A percentile compares a stretch with the other conserved stretches of the same genome.
phyloP scores from a whole-genome alignment of 2,329 filamentous ascomycete species.

The Alternaria viburni region DNA sequence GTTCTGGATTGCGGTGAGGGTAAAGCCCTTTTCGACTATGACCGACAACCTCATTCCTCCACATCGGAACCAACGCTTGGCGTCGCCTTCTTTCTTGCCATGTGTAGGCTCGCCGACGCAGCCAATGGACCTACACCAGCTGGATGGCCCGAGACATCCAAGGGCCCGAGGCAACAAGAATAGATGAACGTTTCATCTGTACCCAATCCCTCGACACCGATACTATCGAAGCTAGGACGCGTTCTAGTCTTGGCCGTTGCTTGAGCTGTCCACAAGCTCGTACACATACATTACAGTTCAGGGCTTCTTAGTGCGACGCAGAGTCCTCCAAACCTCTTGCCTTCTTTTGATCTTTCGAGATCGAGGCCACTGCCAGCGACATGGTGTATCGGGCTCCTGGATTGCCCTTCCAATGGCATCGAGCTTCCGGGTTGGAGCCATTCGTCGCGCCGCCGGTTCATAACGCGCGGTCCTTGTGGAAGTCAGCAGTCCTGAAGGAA shows the following conservation, averaged over 20 bases:
- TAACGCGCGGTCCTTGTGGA: neutral
- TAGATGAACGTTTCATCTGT: neutral
- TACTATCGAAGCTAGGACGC: neutral
- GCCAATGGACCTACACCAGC: neutral
- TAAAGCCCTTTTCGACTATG: too few relatives aligned
- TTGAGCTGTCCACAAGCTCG: neutral
- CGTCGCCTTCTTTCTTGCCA: neutral
- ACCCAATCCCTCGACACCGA: neutral
- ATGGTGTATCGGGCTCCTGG: neutral
- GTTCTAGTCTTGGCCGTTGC: neutral
- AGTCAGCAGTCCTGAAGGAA: conserved; percentile 1
- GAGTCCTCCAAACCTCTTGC: neutral
- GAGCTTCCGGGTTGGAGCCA: neutral
- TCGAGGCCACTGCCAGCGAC: neutral
- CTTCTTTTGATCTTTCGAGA: neutral
- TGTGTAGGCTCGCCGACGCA: neutral
- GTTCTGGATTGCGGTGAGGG: neutral
- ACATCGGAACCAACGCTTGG: neutral
- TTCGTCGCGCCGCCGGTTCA: neutral
- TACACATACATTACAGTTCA: neutral
- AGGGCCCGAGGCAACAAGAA: neutral
- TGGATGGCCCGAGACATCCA: neutral
- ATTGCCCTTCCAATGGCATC: neutral
- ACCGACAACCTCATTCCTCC: neutral
- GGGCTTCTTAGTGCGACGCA: neutral